Conservation (phyloP, 305 asterid species). For the Coffea humblotiana region DNA sequence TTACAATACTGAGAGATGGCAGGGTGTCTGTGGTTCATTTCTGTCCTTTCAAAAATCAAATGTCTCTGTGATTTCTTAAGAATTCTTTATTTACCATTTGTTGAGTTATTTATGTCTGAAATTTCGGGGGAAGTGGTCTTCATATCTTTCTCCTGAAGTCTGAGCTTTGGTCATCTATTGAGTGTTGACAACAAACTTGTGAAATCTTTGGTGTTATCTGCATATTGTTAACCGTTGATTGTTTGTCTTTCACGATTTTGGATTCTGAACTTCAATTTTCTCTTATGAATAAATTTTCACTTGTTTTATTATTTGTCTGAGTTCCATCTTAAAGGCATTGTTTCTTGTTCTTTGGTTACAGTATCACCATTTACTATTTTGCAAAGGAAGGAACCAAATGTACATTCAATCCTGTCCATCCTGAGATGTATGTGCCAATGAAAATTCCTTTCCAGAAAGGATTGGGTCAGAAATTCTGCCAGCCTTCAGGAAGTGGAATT, state of each 20-base stretch:
- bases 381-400: conserved; percentile 76
- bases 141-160: neutral
- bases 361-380: conserved; percentile 72
- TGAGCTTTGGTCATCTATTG: neutral
- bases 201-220: too few species aligned
- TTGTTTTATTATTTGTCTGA: neutral
- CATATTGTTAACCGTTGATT: neutral
- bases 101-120: neutral
- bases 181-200: neutral
- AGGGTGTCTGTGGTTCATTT: neutral
- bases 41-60: neutral
- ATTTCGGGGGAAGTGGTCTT: neutral
- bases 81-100: neutral
- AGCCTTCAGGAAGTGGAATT: conserved; percentile 80
- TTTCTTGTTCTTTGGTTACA: conserved; percentile 36
- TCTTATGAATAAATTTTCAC: neutral
- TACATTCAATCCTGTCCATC: conserved; percentile 60
- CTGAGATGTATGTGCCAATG: conserved; percentile 62
- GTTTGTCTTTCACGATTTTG: neutral
- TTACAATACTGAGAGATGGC: neutral
- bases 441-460: conserved; percentile 70
- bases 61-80: neutral
- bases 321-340: conserved; percentile 5
- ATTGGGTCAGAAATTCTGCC: conserved; percentile 74
- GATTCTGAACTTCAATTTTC: conserved; percentile 4